Conservation (phyloP, 164 flowering plant genomes). For the Taxillus chinensis region DNA sequence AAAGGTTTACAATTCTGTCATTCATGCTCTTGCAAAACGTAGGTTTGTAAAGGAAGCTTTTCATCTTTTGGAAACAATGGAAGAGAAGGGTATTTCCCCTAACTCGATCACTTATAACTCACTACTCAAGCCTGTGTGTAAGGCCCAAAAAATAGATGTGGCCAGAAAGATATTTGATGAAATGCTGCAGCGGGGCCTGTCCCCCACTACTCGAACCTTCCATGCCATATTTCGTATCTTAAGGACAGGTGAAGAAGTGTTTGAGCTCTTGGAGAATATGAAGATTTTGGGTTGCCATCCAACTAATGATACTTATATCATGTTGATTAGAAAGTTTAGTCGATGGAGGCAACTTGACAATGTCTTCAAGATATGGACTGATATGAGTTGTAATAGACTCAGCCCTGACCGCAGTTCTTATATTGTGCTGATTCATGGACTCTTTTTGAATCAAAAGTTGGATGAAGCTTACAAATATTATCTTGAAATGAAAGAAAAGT, state of each 20-base stretch:
- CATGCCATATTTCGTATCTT: constrained; percentile 55
- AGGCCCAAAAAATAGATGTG: constrained; percentile 35
- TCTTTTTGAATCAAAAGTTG: constrained; percentile 66
- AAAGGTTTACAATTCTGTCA: constrained; percentile 75
- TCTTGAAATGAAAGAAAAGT: constrained; percentile 63
- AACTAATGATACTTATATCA: constrained; percentile 53
- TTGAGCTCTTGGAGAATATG: constrained; percentile 61
- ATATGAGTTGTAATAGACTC: constrained; percentile 49
- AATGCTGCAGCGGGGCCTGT: constrained; percentile 44
- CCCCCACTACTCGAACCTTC: constrained; percentile 57
- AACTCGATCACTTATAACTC: constrained; percentile 63
- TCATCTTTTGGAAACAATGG: constrained; percentile 56
- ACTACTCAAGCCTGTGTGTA: constrained; percentile 67
- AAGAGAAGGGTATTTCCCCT: constrained; percentile 50
- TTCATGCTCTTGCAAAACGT: constrained; percentile 68
- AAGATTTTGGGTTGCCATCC: constrained; percentile 42
- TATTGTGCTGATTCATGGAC: constrained; percentile 65
- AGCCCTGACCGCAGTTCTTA: constrained; percentile 70
- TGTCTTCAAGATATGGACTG: constrained; percentile 65
- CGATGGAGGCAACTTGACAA: constrained; percentile 63
- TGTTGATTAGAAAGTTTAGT: constrained; percentile 75
- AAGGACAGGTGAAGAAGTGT: constrained; percentile 56
- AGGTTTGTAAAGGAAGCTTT: constrained; percentile 49
- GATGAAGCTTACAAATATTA: constrained; percentile 62
- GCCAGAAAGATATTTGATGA: constrained; percentile 48